Base-by-base conservation (phyloP, 2,329 filamentous ascomycete genomes). In the Harringtonia lauricola region DNA sequence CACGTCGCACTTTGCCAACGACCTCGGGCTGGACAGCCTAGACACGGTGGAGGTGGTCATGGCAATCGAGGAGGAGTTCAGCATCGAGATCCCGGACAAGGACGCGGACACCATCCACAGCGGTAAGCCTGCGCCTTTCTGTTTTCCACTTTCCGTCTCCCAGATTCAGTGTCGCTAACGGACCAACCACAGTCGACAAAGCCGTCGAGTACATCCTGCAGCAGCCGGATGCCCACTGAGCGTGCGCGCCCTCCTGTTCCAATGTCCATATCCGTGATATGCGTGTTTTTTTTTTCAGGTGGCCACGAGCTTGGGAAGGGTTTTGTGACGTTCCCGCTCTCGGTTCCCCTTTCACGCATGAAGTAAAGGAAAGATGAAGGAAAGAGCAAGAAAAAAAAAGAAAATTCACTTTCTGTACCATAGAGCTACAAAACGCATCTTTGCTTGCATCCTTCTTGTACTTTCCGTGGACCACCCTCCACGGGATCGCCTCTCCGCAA, bases 1-100 rank as follows among this genome's bases (percentile, higher is more conserved):
- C 51, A 74, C 71, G 43, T 83, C 90, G 47, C 89, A 96, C 77
- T 98, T 98, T 70, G 77, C 87, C 62, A 96, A 95, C 66, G 90
- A 98, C 69, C 84, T 98, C 52, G 92, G 89, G 53, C 74, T 98
- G 59, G 92, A 98, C 73, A 94, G 85, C 70, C 78, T 98, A 66
- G 92, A 98, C 66, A 95, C 92, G 51, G 92, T 98, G 52, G 92
- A 98, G 76, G 92, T 98, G 54, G 92, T 98, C 58, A 98, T 98
- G 92, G 92, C 92, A 54, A 96, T 98, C 68, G 92, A 98, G 78
- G 92, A 98, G 70, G 72, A 81, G 59, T 79, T 81, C 61, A 78
- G 87, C 83, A 92, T 95, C 64, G 89, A 95, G 77, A 95, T 95
- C 59, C 89, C 89, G 56, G 89, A 95, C 71, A 95, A 95, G 79